Evolutionary conservation across 495 filamentous ascomycete genomes (phyloP), one percentile per base, ranked within the genome.

Genomic region (Rostrohypoxylon terebratum): DNA sequence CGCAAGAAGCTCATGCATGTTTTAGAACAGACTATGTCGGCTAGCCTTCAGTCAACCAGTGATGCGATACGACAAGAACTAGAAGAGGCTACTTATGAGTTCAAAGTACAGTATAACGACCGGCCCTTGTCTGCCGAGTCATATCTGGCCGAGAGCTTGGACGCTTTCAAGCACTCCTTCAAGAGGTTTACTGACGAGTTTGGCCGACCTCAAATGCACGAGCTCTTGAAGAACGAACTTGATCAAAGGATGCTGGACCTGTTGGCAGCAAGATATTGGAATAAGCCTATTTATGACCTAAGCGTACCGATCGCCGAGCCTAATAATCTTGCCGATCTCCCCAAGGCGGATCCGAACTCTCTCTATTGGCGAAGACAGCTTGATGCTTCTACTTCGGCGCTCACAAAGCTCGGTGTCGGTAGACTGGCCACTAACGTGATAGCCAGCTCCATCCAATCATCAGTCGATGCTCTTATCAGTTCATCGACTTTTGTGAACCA

Each of bases 51-150:
- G 64, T 87, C 89, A 61, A 98, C 96, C 10, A 90, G 90, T 66
- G 94, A 97, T 75, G 92, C 93, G 18, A 97, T 99, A 69, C 92
- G 90, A 66, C 93, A 97, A 74, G 96, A 99, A 78, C 88, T 99
- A 0, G 94, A 98, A 77, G 96, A 99, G 80, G 94, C 96, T 4
- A 94, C 93, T 0, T 99, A 99, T 75, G 96, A 99, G 75, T 98
- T 97, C 87, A 99, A 98, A 78, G 96, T 99, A 18, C 96, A 99
- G 79, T 99, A 99, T 81, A 99, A 98, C 76, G 96, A 99, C 77
- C 89, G 96, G 23, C 92, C 94, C 18, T 83, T 99, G 50, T 96
- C 93, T 68, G 96, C 96, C 0, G 96, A 98, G 78, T 95, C 95
- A 11, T 98, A 99, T 73, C 86, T 99, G 13, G 96, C 96, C 3